A percentile compares a stretch with the other conserved stretches of the same genome.
Conservation (phyloP, 257 asterid genomes). For the Fraxinus americana region DNA sequence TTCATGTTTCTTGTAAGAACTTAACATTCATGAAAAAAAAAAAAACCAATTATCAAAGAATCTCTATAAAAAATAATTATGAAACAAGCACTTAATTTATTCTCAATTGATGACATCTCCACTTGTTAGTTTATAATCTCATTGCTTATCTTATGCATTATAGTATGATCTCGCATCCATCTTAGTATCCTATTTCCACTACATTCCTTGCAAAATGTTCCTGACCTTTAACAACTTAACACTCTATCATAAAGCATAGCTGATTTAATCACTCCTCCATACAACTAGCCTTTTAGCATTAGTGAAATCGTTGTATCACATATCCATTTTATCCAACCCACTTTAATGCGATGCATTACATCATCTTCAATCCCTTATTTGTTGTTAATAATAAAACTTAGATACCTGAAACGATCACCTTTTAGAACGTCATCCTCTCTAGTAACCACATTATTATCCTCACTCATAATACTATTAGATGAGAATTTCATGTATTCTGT, state of each 20-base stretch:
- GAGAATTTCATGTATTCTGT: not conserved
- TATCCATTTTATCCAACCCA: not conserved
- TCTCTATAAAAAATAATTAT: too few species aligned
- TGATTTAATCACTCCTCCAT: not conserved
- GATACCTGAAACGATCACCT: not conserved
- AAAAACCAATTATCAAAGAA: too few species aligned
- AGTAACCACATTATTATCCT: not conserved
- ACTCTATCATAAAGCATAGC: not conserved
- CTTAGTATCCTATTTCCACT: not conserved
- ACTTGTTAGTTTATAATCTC: not conserved
- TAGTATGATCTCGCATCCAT: not conserved
- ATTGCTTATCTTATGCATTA: not conserved
- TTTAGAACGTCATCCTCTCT: not conserved
- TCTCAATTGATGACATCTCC: not conserved
- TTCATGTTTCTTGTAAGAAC: too few species aligned
- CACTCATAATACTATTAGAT: not conserved
- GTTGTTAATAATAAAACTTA: not conserved
- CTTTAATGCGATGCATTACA: not conserved
- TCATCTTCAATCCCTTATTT: not conserved
- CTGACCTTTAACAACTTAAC: not conserved
- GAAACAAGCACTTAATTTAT: not conserved
- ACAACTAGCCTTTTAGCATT: not conserved
- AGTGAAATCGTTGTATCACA: not conserved
- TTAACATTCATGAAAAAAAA: too few species aligned
- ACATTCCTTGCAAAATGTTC: not conserved